A percentile compares a stretch with the other conserved stretches of the same genome.
phyloP scores from a whole-genome alignment of 2,329 filamentous ascomycete genomes.

The Daldinia sp. region DNA sequence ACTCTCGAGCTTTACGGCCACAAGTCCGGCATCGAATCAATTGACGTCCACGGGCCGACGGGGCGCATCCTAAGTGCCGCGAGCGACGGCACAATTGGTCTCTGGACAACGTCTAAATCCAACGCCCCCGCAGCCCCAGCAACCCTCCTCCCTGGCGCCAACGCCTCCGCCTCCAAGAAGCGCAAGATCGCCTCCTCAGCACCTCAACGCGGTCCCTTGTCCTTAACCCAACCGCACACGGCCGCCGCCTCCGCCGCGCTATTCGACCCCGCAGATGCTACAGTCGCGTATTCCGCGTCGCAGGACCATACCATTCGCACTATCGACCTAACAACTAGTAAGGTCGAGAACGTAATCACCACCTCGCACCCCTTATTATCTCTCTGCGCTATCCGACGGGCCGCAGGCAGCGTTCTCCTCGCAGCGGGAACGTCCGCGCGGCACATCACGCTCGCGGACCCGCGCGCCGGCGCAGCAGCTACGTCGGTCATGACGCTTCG shows the following conservation, averaged over 20 bases:
- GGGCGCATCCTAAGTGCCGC: conserved; percentile 86
- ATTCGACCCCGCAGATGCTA: conserved; percentile 85
- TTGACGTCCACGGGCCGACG: conserved; percentile 77
- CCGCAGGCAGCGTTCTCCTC: conserved; percentile 57
- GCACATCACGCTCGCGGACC: conserved; percentile 93
- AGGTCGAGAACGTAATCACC: conserved; percentile 81
- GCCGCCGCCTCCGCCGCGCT: conserved; percentile 79
- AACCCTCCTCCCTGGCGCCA: conserved; percentile 71
- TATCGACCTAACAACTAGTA: conserved; percentile 84
- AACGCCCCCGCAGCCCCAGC: conserved; percentile 78
- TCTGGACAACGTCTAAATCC: conserved; percentile 85
- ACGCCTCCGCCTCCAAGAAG: conserved; percentile 73
- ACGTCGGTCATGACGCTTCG: conserved; percentile 90
- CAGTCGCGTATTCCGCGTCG: conserved; percentile 89
- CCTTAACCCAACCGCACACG: conserved; percentile 75
- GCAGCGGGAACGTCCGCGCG: conserved; percentile 83
- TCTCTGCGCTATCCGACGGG: conserved; percentile 75
- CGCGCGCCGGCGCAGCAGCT: conserved; percentile 76
- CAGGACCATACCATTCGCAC: conserved; percentile 92
- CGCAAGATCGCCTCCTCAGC: conserved; percentile 70
- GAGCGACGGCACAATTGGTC: conserved; percentile 81
- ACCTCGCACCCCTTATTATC: conserved; percentile 86
- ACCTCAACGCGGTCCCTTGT: conserved; percentile 79
- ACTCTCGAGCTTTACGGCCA: conserved; percentile 87
- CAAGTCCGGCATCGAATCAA: conserved; percentile 73